Percentiles rank a stretch among this genome's conserved stretches.
phyloP scores from a whole-genome alignment of 2,329 filamentous ascomycete genomes.

The Alternaria ethzedia region DNA sequence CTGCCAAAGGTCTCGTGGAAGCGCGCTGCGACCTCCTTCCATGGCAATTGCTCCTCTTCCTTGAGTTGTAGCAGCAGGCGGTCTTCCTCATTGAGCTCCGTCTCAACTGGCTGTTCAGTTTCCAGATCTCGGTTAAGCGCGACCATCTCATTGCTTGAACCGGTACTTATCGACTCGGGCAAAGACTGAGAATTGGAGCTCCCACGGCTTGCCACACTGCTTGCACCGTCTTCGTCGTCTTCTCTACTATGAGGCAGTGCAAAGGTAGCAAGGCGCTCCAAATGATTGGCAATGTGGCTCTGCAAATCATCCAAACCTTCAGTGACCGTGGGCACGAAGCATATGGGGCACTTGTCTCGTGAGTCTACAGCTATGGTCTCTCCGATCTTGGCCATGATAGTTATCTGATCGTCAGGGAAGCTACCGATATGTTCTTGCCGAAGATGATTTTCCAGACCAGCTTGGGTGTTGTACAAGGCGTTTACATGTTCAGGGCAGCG shows the following conservation, averaged over 20 bases:
- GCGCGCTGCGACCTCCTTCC: neutral
- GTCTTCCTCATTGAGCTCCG: neutral
- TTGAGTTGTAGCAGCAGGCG: too few species aligned
- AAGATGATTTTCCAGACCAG: constrained; percentile 40
- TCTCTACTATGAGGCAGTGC: constrained; percentile 38
- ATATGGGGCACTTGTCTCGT: constrained; percentile 43
- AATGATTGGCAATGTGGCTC: constrained; percentile 47
- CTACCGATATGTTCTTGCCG: constrained; percentile 35
- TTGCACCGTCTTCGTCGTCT: constrained; percentile 40
- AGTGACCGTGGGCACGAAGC: constrained; percentile 28
- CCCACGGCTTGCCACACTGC: constrained; percentile 39
- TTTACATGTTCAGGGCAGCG: constrained; percentile 44
- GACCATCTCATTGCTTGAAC: constrained; percentile 6
- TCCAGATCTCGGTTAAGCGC: neutral
- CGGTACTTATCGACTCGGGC: constrained; percentile 24
- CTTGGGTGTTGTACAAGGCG: constrained; percentile 34
- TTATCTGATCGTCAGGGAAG: constrained; percentile 37
- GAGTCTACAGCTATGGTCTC: constrained; percentile 42
- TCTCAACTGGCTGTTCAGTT: neutral
- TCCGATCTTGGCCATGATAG: constrained; percentile 39
- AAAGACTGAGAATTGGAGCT: constrained; percentile 26
- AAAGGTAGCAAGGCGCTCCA: constrained; percentile 45
- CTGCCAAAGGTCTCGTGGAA: neutral
- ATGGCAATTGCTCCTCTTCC: too few species aligned
- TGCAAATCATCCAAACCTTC: constrained; percentile 35